Evolutionary conservation across 2,329 filamentous ascomycete genomes (phyloP), one percentile per base, ranked within the genome.

Genomic region (Phialemoniopsis sp.): DNA sequence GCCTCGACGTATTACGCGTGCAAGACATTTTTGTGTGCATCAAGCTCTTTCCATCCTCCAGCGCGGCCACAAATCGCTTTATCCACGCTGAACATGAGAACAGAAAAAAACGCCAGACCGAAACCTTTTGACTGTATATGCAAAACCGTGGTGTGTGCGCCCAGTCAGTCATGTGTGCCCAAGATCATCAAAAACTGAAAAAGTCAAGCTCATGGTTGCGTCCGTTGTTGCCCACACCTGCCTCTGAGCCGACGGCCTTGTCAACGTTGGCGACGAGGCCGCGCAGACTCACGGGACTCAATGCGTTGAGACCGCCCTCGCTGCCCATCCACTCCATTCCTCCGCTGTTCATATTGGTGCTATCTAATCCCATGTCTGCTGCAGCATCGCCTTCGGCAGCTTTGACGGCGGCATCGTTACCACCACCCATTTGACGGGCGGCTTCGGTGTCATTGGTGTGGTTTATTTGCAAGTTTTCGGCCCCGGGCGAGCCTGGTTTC

Each of bases 171-270:
- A 26, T 26, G 21, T 26, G 6, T 5, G 7, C 7, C 13, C 7
- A 16, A 32, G 15, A 32, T n/a, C 13, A 16, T 51, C 42, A 58
- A 41, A 67, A 59, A 39, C 55, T 60, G 35, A 67, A 62, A 46
- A 66, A 68, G 42, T 67, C 64, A 45, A 68, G 47, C 38, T 65
- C 57, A 34, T 60, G 56, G 36, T 64, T 64, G 43, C 59, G 56
- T n/a, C 16, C 32, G 28, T 40, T 33, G 4, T 36, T 37, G 17
- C 26, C 48, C 15, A 26, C 32, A 36, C 38, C 44, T 37, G 43
- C 47, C 36, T 47, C 47, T 40, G 8, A 38, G 47, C 35, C 51
- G 34, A 17, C 46, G n/a, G 44, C 38, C 47, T 58, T 59, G 19
- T 54, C 53, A 18, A 54, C 46, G 16, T 50, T 54, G 36, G 57